Evolutionary conservation across 331 rosid species (phyloP).

Genomic region (Prunus yedoensis): DNA sequence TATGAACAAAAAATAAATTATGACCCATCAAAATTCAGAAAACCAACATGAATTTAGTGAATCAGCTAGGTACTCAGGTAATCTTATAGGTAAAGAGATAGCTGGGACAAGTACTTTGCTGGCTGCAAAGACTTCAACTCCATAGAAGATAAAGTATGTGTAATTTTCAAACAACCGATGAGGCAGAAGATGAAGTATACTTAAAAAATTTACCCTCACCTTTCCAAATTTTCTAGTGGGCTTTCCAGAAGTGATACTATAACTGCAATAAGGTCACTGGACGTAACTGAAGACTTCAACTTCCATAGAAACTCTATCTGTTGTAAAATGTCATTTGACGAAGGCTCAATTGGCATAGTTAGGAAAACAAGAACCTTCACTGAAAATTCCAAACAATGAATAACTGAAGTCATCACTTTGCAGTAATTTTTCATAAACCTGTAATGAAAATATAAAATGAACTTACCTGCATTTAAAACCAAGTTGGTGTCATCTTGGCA

Average conservation of each 20-base stretch:
- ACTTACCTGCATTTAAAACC: conserved; percentile 75
- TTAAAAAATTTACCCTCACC: conserved; percentile 38
- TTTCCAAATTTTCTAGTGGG: conserved; percentile 85
- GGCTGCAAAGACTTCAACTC: too few species aligned
- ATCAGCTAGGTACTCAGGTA: neutral
- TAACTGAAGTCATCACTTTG: neutral
- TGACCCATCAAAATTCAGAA: neutral
- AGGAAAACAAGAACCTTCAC: conserved; percentile 92
- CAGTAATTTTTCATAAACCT: neutral
- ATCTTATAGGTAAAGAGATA: neutral
- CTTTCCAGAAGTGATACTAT: conserved; percentile 72
- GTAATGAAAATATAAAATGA: neutral
- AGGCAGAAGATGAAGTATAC: neutral
- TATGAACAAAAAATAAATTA: too few species aligned
- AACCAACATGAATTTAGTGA: neutral
- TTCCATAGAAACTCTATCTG: conserved; percentile 86
- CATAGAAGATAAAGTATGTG: neutral
- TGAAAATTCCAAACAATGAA: conserved; percentile 28
- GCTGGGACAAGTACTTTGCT: too few species aligned
- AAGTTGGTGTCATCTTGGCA: conserved; percentile 66
- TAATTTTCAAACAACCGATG: neutral
- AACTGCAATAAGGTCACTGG: conserved; percentile 51
- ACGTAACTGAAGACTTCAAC: conserved; percentile 66
- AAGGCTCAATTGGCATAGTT: conserved; percentile 84
- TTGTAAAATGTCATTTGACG: conserved; percentile 67